These are phyloP conservation scores for Aspergillus funiculosus DNA, from an alignment of 495 filamentous ascomycete species.

Conservation along the genomic window DNA sequence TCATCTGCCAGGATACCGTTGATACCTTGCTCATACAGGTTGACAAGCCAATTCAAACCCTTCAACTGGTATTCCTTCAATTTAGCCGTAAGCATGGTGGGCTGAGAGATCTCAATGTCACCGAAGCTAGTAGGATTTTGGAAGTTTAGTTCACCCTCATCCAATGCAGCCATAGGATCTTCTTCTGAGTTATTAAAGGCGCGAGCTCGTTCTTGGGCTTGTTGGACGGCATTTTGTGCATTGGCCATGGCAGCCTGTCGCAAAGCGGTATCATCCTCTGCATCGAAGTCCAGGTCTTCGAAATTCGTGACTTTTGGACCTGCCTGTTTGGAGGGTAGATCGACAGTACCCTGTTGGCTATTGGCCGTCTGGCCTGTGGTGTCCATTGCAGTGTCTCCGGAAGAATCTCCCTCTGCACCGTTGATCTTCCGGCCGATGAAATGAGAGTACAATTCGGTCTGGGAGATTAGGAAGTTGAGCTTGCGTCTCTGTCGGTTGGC, in stretches of 20 bases:
- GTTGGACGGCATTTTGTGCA: slow-evolving; percentile 91
- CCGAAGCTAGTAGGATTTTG: slow-evolving; percentile 95
- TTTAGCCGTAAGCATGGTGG: slow-evolving; percentile 85
- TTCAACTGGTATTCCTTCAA: slow-evolving; percentile 99
- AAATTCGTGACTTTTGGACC: slow-evolving; percentile 79
- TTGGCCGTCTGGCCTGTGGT: slow-evolving; percentile 45
- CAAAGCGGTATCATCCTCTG: slow-evolving; percentile 79
- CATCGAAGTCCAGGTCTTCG: slow-evolving; percentile 92
- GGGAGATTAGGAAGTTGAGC: slow-evolving; percentile 98
- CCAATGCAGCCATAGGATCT: slow-evolving; percentile 46
- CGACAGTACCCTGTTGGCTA: slow-evolving; percentile 42
- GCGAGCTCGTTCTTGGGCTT: slow-evolving; percentile 87
- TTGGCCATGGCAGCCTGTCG: slow-evolving; percentile 86
- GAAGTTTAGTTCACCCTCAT: slow-evolving; percentile 97
- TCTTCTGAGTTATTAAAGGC: slow-evolving; percentile 70
- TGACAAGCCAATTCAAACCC: slow-evolving; percentile 97
- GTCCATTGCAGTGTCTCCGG: slow-evolving; percentile 67
- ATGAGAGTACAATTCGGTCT: slow-evolving; percentile 98
- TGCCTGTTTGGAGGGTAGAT: slow-evolving; percentile 53
- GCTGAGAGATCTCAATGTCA: slow-evolving; percentile 88
- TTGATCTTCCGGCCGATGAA: slow-evolving; percentile 99
- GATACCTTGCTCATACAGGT: slow-evolving; percentile 98
- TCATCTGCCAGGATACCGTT: slow-evolving; percentile 98
- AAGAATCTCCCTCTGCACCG: slow-evolving; percentile 86
- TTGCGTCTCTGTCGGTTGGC: slow-evolving; percentile 96